phyloP scores from a whole-genome alignment of 1,139 yeast species.

The Suhomyces bolitotheri region DNA sequence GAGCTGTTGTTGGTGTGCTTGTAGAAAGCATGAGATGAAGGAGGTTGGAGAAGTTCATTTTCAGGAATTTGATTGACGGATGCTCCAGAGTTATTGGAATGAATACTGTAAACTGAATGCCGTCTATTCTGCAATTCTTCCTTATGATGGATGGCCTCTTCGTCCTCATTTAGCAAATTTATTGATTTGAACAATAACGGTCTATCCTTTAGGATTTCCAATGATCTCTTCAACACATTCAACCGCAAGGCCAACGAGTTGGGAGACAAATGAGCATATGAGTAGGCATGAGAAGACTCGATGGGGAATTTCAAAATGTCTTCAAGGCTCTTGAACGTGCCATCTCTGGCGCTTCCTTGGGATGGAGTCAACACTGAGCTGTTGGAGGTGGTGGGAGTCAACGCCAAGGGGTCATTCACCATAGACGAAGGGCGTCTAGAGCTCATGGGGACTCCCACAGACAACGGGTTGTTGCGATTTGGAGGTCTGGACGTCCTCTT shows the following conservation, averaged over 20 bases:
- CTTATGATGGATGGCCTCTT: not conserved
- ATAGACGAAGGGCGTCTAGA: slow-evolving; percentile 11
- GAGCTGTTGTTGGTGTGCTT: slow-evolving; percentile 25
- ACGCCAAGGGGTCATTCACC: slow-evolving; percentile 8
- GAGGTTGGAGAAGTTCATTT: slow-evolving; percentile 8
- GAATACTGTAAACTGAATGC: slow-evolving; percentile 11
- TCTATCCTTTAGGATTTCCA: slow-evolving; percentile 67
- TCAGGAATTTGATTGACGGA: slow-evolving; percentile 6
- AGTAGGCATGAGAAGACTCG: slow-evolving; percentile 81
- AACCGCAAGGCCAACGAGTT: slow-evolving; percentile 75
- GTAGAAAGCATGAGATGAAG: slow-evolving; percentile 14
- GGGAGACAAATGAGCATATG: slow-evolving; percentile 80
- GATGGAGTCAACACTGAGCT: slow-evolving; percentile 1
- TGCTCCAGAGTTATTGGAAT: slow-evolving; percentile 15
- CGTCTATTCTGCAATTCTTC: slow-evolving; percentile 3
- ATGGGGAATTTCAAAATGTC: slow-evolving; percentile 62
- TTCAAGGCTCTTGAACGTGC: slow-evolving; percentile 19
- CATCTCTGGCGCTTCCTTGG: slow-evolving; percentile 5
- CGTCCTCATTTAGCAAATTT: slow-evolving; percentile 11
- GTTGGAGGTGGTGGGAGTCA: slow-evolving; percentile 17
- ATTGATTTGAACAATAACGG: slow-evolving; percentile 50
- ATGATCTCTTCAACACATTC: slow-evolving; percentile 70
- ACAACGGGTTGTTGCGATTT: slow-evolving; percentile 2
- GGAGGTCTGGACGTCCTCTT: slow-evolving; percentile 5
- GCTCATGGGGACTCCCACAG: slow-evolving; percentile 6